A percentile compares a stretch with the other conserved stretches of the same genome.
These are phyloP conservation scores for Strobilomyces confusus DNA, from an alignment of 768 basidiomycete species.

Conservation along the genomic window DNA sequence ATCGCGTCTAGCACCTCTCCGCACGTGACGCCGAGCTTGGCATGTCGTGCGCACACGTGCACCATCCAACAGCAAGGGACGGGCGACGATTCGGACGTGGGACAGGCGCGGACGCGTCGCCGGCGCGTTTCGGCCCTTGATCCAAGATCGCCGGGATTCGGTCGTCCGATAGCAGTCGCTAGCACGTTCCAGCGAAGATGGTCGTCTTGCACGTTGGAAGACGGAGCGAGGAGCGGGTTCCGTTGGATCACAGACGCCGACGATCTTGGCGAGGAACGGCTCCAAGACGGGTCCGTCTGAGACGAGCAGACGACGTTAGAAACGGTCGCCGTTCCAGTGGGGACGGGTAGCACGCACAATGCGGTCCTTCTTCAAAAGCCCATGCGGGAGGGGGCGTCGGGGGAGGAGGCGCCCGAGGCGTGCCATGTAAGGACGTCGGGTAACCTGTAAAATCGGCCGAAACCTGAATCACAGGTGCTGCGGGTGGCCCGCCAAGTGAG, in stretches of 20 bases:
- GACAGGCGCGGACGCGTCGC: constrained; percentile 62
- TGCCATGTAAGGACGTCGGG: constrained; percentile 21
- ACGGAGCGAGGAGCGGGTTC: constrained; percentile 60
- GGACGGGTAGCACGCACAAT: constrained; percentile 29
- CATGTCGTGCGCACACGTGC: constrained; percentile 41
- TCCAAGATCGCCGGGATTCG: constrained; percentile 65
- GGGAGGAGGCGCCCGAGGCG: constrained; percentile 25
- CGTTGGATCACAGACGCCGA: constrained; percentile 45
- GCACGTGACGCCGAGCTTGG: constrained; percentile 57
- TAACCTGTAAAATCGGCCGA: constrained; percentile 34
- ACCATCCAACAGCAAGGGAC: constrained; percentile 56
- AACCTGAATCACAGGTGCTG: constrained; percentile 6
- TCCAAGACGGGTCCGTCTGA: constrained; percentile 70
- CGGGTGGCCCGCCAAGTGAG: constrained; percentile 9
- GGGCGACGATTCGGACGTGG: constrained; percentile 49
- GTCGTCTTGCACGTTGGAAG: constrained; percentile 38
- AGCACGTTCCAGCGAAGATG: constrained; percentile 76
- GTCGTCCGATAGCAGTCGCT: constrained; percentile 57
- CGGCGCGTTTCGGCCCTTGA: constrained; percentile 56
- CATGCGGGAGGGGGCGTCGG: constrained; percentile 21
- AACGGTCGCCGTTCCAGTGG: background rate
- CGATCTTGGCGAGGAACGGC: constrained; percentile 51
- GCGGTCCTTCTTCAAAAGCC: constrained; percentile 39
- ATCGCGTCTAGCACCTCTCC: constrained; percentile 61
- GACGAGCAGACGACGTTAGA: constrained; percentile 15